phyloP scores from a whole-genome alignment of 345 rosid genomes.

The Hibiscus tridactylites region DNA sequence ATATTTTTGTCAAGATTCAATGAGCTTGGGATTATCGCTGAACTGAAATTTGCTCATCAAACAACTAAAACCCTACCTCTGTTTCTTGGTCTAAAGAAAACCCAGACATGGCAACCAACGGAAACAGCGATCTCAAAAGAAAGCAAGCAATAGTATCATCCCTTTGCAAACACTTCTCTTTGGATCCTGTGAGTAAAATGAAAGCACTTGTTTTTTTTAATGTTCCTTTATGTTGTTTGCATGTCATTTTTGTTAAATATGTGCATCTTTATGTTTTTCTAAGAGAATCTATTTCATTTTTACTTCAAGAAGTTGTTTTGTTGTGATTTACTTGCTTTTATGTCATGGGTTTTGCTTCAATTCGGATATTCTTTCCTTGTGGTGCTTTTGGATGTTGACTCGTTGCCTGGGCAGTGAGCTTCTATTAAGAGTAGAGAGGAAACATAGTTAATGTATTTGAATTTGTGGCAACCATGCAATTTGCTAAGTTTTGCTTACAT shows the following conservation, averaged over 20 bases:
- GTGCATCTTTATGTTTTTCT: neutral
- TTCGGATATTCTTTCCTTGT: neutral
- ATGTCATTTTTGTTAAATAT: neutral
- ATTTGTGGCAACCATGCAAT: neutral
- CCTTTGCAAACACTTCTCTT: slow-evolving; percentile 50
- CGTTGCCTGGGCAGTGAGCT: neutral
- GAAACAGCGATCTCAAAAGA: slow-evolving; percentile 15
- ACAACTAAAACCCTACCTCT: neutral
- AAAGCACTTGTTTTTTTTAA: neutral
- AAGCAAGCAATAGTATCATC: slow-evolving; percentile 40
- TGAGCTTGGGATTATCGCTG: neutral
- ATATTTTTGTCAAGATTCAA: neutral
- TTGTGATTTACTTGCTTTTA: neutral
- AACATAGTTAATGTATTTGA: neutral
- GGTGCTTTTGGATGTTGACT: neutral
- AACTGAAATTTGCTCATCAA: neutral
- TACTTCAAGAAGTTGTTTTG: neutral
- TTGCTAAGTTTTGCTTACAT: too few species aligned
- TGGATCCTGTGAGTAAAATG: slow-evolving; percentile 42
- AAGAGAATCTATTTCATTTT: neutral
- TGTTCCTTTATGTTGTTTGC: neutral
- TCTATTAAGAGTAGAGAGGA: neutral
- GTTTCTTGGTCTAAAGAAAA: neutral
- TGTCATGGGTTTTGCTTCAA: slow-evolving; percentile 6
- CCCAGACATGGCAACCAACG: slow-evolving; percentile 10